phyloP scores from a whole-genome alignment of 441 rosid genomes.

The Adansonia gregorii region DNA sequence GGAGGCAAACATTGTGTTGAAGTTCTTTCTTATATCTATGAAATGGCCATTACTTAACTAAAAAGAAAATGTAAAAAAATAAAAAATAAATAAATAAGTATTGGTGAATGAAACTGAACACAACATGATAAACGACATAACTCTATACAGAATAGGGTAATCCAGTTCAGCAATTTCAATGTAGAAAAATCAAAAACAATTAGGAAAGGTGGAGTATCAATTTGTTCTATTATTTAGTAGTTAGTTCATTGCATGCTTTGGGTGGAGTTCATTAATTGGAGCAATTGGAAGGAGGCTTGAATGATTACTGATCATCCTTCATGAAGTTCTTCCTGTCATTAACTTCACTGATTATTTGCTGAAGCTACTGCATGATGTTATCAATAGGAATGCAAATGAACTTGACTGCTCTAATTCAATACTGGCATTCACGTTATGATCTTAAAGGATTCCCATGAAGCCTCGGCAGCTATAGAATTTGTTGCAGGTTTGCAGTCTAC shows the following conservation, averaged over 20 bases:
- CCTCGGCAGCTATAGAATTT: not conserved
- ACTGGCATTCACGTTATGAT: no score
- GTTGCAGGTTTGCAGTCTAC: not conserved
- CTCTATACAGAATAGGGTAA: not conserved
- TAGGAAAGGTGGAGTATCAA: not conserved
- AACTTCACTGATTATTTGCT: not conserved
- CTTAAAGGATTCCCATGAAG: no score
- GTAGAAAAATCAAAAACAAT: not conserved
- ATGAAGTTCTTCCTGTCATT: not conserved
- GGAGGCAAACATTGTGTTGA: not conserved
- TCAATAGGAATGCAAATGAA: not conserved
- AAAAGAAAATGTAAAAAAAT: not conserved
- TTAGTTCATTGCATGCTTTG: not conserved
- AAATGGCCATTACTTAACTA: not conserved
- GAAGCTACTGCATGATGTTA: not conserved
- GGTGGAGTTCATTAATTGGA: not conserved
- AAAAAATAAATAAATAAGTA: not conserved
- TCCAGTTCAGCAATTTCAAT: not conserved
- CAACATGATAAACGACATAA: not conserved
- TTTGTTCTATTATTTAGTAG: not conserved
- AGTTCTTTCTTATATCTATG: not conserved
- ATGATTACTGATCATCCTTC: not conserved
- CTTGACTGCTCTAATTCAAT: no score
- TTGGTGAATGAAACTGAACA: not conserved
- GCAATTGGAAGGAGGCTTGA: not conserved